phyloP scores from a whole-genome alignment of 2,329 filamentous ascomycete species.

The Didymella sp. region DNA sequence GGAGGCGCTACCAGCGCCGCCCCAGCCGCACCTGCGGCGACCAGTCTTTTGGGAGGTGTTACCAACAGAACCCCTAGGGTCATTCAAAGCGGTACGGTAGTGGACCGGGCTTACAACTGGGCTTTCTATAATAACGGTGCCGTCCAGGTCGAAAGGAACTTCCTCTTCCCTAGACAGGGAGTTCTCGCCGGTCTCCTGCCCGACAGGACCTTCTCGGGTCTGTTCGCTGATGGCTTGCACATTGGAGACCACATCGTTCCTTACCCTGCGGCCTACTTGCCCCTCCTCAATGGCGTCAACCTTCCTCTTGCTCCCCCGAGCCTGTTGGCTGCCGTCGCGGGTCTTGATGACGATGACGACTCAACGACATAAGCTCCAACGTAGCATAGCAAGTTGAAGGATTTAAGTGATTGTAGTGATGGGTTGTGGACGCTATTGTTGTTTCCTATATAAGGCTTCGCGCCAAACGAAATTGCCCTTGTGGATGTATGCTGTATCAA shows the following conservation, averaged over 20 bases:
- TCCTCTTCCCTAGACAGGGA: constrained; percentile 21
- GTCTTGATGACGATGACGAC: not conserved
- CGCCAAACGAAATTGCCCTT: not conserved
- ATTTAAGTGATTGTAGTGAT: not conserved
- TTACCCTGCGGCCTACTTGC: constrained; percentile 18
- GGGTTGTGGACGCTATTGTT: not conserved
- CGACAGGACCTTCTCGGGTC: constrained; percentile 21
- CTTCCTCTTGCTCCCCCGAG: constrained; percentile 12
- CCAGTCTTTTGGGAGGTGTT: not conserved
- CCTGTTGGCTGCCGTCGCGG: constrained; percentile 3
- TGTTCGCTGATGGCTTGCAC: constrained; percentile 27
- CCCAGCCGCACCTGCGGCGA: constrained; percentile 7
- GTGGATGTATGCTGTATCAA: not conserved
- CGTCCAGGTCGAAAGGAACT: constrained; percentile 25
- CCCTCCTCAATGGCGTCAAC: constrained; percentile 9
- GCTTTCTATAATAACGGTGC: constrained; percentile 25
- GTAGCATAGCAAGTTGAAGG: not conserved
- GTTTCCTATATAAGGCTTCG: not conserved
- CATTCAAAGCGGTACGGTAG: constrained; percentile 21
- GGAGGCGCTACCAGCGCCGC: constrained; percentile 5
- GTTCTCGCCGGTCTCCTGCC: constrained; percentile 21
- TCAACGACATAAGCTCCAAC: constrained; percentile 2
- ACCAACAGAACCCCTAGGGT: constrained; percentile 6
- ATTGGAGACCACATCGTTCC: constrained; percentile 26
- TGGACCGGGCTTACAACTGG: constrained; percentile 22